These are phyloP conservation scores for Endogone sp. DNA, from an alignment of 192 early-diverging fungal species.

Conservation along the genomic window DNA sequence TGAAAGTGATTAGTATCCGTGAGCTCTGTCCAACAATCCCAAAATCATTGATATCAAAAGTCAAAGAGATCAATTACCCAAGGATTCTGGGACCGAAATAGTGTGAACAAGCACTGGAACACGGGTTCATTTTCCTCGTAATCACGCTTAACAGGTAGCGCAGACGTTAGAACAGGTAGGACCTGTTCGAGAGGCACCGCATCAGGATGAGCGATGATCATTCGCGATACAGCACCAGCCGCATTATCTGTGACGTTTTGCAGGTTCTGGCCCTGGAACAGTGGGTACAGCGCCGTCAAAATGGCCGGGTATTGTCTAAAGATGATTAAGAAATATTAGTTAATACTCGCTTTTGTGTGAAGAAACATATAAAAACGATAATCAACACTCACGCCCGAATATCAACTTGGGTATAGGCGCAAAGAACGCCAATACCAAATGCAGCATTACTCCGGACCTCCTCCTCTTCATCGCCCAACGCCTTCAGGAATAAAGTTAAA, in stretches of 20 bases:
- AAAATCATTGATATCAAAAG: background rate
- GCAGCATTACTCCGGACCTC: conserved; percentile 88
- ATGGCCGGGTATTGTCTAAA: conserved; percentile 56
- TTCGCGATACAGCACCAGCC: conserved; percentile 72
- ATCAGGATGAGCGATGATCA: conserved; percentile 63
- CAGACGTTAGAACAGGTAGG: conserved; percentile 59
- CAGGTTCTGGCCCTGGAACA: conserved; percentile 51
- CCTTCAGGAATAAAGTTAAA: conserved; percentile 67
- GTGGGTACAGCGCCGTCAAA: conserved; percentile 58
- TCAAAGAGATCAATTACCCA: conserved; percentile 25
- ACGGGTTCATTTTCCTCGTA: conserved; percentile 77
- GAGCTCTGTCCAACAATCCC: background rate
- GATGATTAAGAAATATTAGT: background rate
- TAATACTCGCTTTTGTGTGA: background rate
- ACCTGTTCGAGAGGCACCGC: conserved; percentile 70
- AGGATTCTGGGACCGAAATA: conserved; percentile 53
- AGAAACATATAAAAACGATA: background rate
- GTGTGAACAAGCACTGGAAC: conserved; percentile 61
- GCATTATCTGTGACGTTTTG: conserved; percentile 70
- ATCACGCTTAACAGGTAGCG: conserved; percentile 71
- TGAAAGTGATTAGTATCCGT: background rate
- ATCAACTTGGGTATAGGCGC: conserved; percentile 62
- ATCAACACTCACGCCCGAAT: conserved; percentile 44
- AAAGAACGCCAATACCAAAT: conserved; percentile 73
- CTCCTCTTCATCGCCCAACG: conserved; percentile 69